phyloP scores from a whole-genome alignment of 345 rosid species.

The Sisymbrium altissimum region DNA sequence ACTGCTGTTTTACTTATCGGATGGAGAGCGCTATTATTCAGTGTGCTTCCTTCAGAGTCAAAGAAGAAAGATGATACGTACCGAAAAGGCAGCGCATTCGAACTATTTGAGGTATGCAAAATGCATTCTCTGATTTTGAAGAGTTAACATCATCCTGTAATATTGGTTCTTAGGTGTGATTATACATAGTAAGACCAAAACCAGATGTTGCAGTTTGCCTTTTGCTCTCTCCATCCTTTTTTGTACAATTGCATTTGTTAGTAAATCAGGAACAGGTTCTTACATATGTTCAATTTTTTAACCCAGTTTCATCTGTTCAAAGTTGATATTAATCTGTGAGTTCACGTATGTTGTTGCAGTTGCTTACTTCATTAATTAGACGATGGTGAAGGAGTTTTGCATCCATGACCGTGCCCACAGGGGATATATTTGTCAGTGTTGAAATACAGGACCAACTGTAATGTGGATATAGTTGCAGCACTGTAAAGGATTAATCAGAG shows the following conservation, averaged over 20 bases:
- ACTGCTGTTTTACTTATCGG: slow-evolving; percentile 72
- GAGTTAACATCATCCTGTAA: neutral
- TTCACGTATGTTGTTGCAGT: slow-evolving; percentile 47
- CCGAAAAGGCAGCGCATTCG: slow-evolving; percentile 77
- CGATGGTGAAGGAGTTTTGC: slow-evolving; percentile 52
- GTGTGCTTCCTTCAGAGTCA: slow-evolving; percentile 46
- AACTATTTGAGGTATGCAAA: slow-evolving; percentile 71
- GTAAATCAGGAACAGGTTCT: neutral
- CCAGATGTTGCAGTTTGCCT: neutral
- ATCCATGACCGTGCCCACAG: neutral
- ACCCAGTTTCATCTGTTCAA: neutral
- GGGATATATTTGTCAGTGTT: neutral
- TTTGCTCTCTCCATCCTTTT: neutral
- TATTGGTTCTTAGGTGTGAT: neutral
- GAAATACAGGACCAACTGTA: neutral
- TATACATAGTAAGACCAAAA: neutral
- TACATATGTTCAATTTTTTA: neutral
- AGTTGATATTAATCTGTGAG: slow-evolving; percentile 11
- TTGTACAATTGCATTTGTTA: neutral
- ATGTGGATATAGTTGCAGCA: neutral
- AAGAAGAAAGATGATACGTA: slow-evolving; percentile 69
- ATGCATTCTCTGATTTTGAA: neutral
- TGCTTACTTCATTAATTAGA: slow-evolving; percentile 74
- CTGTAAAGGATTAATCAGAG: neutral
- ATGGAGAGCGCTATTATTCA: slow-evolving; percentile 58